Base-by-base conservation (phyloP, 163 green algal species). In the Scenedesmus sp. region DNA sequence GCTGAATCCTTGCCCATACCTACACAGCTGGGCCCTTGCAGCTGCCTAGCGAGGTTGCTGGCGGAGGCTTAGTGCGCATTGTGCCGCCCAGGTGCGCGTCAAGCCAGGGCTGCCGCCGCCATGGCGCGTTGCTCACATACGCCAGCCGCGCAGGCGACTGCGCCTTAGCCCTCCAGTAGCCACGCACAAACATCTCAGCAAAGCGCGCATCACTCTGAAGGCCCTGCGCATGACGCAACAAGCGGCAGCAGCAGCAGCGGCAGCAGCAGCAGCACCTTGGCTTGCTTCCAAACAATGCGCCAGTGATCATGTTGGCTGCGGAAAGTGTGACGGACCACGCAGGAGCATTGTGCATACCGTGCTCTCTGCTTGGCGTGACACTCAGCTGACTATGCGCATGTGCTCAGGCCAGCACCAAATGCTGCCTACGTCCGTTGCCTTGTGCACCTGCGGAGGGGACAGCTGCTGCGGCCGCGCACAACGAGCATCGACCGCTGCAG, bases 191-290 rank as follows among this genome's bases (percentile, higher is more conserved):
- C 78, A 80, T 73, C 30, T 90, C 81, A 26, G 89, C 89, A 89
- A 90, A 92, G 37, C 89, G 72, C 1, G 33, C 51, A 37, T 92
- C 82, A 56, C 72, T 72, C 42, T 90, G 83, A 59, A 92, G 43
- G 30, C 72, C 82, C 89, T 89, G 82, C 35, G 61, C 4, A 43
- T 16, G 1, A 40, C 15, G 0, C 35, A 79, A 40, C 59, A 76
- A 61, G 79, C 44, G 42, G 79, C 42, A 85, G 79, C 79, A 56
- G 46, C 30, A 86, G 9, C 30, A 40, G 56, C 56, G 26, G 56
- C 56, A 68, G 56, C 65, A 37, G 24, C 15, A 65, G 3, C 53
- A 26, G 13, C 15, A 65, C 3, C 26, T 13, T 13, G 15, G 18
- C 4, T 3, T 35, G 61, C 24, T 2, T 65, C 15, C n/a, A 26